These are phyloP conservation scores for Vanrija sp. DNA, from an alignment of 1,284 basidiomycete species.

Conservation along the genomic window DNA sequence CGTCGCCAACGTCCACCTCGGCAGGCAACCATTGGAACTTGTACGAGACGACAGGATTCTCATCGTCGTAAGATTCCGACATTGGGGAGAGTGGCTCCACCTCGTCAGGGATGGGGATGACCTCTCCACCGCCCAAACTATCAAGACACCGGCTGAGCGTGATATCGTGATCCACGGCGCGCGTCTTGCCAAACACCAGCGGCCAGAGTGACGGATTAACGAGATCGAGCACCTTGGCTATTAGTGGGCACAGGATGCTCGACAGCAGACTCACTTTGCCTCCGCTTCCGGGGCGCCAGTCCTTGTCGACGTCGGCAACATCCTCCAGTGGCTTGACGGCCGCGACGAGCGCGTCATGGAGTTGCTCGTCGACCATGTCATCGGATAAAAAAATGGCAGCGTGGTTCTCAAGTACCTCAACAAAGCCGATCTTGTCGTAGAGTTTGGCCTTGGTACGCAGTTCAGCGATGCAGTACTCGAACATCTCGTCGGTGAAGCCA, in stretches of 20 bases:
- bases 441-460: conserved; percentile 12
- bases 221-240: conserved; percentile 4
- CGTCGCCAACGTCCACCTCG: background rate
- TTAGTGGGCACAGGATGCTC: too few species aligned
- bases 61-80: too few species aligned
- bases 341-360: background rate
- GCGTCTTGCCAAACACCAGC: conserved; percentile 4
- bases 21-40: conserved; percentile 10
- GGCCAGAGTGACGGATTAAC: conserved; percentile 9
- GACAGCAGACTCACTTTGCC: background rate
- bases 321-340: conserved; percentile 5
- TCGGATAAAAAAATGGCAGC: conserved; percentile 3
- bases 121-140: background rate
- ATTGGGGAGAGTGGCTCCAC: too few species aligned
- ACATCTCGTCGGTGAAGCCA: conserved; percentile 12
- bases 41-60: background rate
- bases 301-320: conserved; percentile 4
- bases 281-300: conserved; percentile 15
- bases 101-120: background rate
- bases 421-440: background rate
- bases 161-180: background rate
- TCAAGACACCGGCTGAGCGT: background rate
- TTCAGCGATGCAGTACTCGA: conserved; percentile 9
- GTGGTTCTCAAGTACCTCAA: conserved; percentile 1
- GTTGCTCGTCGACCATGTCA: background rate